Conservation (phyloP, 345 rosid genomes). For the Salix dunnii region DNA sequence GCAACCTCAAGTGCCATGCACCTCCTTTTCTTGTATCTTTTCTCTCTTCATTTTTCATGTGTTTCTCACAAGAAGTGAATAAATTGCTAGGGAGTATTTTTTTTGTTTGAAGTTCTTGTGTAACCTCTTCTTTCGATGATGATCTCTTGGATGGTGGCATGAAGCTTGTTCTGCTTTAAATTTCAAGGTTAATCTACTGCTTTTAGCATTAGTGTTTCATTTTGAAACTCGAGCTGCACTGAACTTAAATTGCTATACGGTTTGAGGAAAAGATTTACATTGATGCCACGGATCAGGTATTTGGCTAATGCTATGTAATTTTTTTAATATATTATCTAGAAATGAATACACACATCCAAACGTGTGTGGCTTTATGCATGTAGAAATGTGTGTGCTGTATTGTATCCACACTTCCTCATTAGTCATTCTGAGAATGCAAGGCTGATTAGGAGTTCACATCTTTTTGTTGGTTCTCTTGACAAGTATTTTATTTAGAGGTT, state of each 20-base stretch:
- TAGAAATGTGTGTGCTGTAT: neutral
- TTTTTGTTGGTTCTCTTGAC: neutral
- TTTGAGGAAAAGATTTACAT: slow-evolving; percentile 77
- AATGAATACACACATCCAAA: neutral
- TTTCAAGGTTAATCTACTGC: slow-evolving; percentile 23
- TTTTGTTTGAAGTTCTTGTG: no score
- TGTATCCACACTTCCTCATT: neutral
- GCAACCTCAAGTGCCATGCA: no score
- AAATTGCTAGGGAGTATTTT: no score
- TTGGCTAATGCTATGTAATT: neutral
- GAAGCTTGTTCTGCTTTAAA: no score
- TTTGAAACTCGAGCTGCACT: no score
- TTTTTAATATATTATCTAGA: neutral
- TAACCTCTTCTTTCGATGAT: no score
- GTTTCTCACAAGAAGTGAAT: no score
- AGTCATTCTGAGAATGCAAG: neutral
- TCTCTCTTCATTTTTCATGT: no score
- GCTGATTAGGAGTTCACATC: neutral
- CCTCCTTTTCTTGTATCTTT: no score
- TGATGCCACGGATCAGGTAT: slow-evolving; percentile 66
- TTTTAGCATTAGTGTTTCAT: no score
- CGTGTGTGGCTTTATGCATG: neutral
- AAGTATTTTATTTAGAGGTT: neutral
- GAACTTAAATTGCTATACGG: slow-evolving; percentile 36
- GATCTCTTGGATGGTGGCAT: no score